These are phyloP conservation scores for Cladosporium sphaerospermum DNA, from an alignment of 2,329 filamentous ascomycete species.

Conservation along the genomic window DNA sequence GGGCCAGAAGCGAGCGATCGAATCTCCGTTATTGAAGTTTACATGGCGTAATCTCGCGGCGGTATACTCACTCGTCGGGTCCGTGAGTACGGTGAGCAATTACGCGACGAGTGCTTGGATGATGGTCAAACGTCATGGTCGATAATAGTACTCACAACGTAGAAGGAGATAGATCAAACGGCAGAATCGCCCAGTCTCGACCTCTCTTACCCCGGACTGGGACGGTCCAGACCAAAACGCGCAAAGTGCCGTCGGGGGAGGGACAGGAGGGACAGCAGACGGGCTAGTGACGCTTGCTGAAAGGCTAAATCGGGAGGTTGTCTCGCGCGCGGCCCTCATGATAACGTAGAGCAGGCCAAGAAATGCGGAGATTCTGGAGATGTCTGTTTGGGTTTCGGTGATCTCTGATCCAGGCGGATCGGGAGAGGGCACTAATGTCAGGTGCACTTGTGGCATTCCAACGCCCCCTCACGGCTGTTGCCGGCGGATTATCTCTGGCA, in stretches of 20 bases:
- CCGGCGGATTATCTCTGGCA: neutral
- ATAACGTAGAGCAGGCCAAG: neutral
- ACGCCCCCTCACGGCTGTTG: neutral
- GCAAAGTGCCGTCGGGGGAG: neutral
- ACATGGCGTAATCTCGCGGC: too few species aligned
- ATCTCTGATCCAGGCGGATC: neutral
- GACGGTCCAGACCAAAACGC: constrained; percentile 3
- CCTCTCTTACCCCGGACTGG: constrained; percentile 7
- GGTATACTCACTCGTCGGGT: too few species aligned
- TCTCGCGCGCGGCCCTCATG: constrained; percentile 1
- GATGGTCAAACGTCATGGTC: neutral
- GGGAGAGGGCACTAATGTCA: neutral
- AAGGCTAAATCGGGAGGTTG: constrained; percentile 1
- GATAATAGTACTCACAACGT: neutral
- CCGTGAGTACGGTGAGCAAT: too few species aligned
- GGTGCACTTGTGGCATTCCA: too few species aligned
- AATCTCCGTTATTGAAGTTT: too few species aligned
- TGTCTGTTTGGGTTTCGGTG: constrained; percentile 1
- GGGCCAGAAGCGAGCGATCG: too few species aligned
- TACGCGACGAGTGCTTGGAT: too few species aligned
- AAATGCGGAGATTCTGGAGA: constrained; percentile 6
- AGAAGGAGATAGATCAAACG: constrained; percentile 2
- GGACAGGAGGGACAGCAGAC: neutral
- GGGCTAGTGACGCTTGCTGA: constrained; percentile 3
- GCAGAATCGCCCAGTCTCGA: constrained; percentile 1